Percentiles rank a stretch among this genome's conserved stretches.
Conservation (phyloP, 768 basidiomycete genomes). For the Scleroderma bovista region DNA sequence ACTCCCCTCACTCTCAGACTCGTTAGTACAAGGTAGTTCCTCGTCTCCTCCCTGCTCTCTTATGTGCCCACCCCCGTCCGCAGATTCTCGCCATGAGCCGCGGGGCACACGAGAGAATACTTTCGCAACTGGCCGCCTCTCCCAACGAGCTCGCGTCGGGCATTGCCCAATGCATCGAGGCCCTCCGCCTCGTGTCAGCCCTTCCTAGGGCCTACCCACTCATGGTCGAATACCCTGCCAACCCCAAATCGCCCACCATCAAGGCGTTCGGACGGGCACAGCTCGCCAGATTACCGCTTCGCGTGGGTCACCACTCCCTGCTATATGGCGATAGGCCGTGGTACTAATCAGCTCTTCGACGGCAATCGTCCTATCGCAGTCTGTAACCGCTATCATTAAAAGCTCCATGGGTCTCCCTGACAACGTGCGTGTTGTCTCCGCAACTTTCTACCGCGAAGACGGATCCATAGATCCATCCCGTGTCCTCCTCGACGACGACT, state of each 20-base stretch:
- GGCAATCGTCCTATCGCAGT: slow-evolving; percentile 5
- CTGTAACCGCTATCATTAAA: slow-evolving; percentile 22
- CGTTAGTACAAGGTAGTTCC: too few species aligned
- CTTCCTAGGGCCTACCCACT: slow-evolving; percentile 25
- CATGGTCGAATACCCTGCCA: slow-evolving; percentile 17
- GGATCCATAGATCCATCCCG: slow-evolving; percentile 21
- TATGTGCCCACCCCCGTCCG: too few species aligned
- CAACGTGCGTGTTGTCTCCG: slow-evolving; percentile 15
- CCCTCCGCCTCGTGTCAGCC: slow-evolving; percentile 25
- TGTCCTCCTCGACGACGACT: slow-evolving; percentile 25
- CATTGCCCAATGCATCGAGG: slow-evolving; percentile 29
- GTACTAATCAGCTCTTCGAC: too few species aligned
- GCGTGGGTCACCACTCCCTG: too few species aligned
- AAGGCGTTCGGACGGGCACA: slow-evolving; percentile 28
- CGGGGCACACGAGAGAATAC: slow-evolving; percentile 18
- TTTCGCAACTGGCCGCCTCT: slow-evolving; percentile 26
- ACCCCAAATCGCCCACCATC: slow-evolving; percentile 9
- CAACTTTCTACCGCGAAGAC: slow-evolving; percentile 26
- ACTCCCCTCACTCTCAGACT: too few species aligned
- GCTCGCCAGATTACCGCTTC: slow-evolving; percentile 27
- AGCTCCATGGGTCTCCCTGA: slow-evolving; percentile 16
- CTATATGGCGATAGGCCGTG: too few species aligned
- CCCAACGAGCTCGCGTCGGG: slow-evolving; percentile 29
- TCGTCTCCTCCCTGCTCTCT: too few species aligned
- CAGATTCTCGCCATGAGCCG: slow-evolving; percentile 6